Conservation (phyloP, 208 protist genomes). For the Leishmania braziliensis region DNA sequence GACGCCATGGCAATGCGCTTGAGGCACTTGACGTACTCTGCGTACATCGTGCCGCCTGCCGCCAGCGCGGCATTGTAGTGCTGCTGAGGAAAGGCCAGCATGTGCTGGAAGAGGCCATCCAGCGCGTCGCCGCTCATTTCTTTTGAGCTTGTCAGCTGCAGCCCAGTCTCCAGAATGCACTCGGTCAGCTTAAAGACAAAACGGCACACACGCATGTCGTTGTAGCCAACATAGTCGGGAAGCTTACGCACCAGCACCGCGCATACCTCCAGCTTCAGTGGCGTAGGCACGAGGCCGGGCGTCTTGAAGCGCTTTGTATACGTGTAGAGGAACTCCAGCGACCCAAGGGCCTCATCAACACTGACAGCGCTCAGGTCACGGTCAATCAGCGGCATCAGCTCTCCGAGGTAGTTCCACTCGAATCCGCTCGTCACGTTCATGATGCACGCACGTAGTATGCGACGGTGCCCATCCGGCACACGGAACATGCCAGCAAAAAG, state of each 20-base stretch:
- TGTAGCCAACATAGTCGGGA: constrained; percentile 61
- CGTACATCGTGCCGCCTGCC: constrained; percentile 57
- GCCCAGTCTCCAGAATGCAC: constrained; percentile 67
- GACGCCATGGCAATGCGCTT: constrained; percentile 85
- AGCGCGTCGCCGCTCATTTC: constrained; percentile 47
- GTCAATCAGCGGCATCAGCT: constrained; percentile 66
- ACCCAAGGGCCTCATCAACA: constrained; percentile 36
- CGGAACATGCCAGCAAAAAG: constrained; percentile 66
- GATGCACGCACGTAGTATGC: constrained; percentile 63
- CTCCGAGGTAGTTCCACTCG: constrained; percentile 80
- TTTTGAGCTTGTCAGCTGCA: constrained; percentile 49
- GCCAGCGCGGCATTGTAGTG: constrained; percentile 50
- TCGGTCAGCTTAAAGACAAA: constrained; percentile 82
- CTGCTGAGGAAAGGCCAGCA: constrained; percentile 63
- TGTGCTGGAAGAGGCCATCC: constrained; percentile 65
- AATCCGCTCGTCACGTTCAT: constrained; percentile 70
- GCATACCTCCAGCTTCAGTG: constrained; percentile 54
- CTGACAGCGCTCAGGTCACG: constrained; percentile 19
- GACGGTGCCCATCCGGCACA: constrained; percentile 62
- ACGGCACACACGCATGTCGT: constrained; percentile 71
- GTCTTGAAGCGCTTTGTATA: constrained; percentile 81
- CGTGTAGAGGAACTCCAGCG: constrained; percentile 44
- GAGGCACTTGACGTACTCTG: constrained; percentile 73
- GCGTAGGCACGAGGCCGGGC: constrained; percentile 42
- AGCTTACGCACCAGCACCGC: constrained; percentile 48